These are phyloP conservation scores for Ceratocystis cubensis DNA, from an alignment of 2,329 filamentous ascomycete species.

Conservation along the genomic window DNA sequence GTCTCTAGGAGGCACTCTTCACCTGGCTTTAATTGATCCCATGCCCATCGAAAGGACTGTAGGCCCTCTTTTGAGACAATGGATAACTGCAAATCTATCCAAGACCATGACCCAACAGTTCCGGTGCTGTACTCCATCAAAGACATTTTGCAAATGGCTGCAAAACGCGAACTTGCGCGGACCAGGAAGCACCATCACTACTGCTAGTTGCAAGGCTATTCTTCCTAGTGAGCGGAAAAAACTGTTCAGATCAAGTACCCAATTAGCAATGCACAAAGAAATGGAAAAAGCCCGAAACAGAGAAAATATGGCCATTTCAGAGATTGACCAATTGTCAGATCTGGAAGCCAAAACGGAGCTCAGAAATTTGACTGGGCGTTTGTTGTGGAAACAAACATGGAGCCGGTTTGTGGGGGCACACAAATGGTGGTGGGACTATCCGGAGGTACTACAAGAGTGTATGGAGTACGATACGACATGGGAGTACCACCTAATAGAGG, in stretches of 20 bases:
- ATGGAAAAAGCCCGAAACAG: not conserved
- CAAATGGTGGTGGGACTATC: slow-evolving; percentile 52
- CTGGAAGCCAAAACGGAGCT: slow-evolving; percentile 35
- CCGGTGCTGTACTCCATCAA: slow-evolving; percentile 46
- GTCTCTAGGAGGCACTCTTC: slow-evolving; percentile 41
- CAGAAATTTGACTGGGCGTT: slow-evolving; percentile 40
- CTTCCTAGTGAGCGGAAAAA: slow-evolving; percentile 26
- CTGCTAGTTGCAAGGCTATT: slow-evolving; percentile 38
- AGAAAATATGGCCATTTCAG: not conserved
- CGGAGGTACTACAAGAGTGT: slow-evolving; percentile 43
- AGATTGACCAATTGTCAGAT: slow-evolving; percentile 21
- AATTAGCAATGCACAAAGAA: not conserved
- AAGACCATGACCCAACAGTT: slow-evolving; percentile 46
- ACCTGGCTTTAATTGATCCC: slow-evolving; percentile 51
- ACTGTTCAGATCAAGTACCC: not conserved
- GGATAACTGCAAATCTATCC: slow-evolving; percentile 50
- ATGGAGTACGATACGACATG: slow-evolving; percentile 41
- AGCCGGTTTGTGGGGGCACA: slow-evolving; percentile 38
- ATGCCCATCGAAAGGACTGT: slow-evolving; percentile 42
- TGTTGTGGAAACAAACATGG: slow-evolving; percentile 52
- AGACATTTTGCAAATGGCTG: slow-evolving; percentile 47
- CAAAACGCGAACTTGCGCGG: slow-evolving; percentile 41
- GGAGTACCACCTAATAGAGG: slow-evolving; percentile 47
- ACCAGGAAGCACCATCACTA: slow-evolving; percentile 36
- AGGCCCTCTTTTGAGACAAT: slow-evolving; percentile 45